Evolutionary conservation across 305 asterid species (phyloP), one percentile per base, ranked within the genome.

Genomic region (Ilex paraguariensis): DNA sequence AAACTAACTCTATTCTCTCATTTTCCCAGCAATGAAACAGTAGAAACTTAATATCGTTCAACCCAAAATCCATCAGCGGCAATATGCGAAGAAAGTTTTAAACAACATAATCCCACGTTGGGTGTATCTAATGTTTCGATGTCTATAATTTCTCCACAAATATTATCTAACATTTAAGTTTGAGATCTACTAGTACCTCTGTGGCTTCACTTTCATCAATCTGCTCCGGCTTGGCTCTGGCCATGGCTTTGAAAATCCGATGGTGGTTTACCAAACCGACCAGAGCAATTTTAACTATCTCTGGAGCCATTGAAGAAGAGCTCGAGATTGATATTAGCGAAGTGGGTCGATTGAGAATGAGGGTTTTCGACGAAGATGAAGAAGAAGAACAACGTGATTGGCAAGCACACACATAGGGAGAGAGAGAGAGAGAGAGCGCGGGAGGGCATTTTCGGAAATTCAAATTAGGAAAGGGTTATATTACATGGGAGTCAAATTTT

Each of bases 381-480:
- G 65, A 44, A 52, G 69, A 31, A 11, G 62, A 67, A 11, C 61
- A 80, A 75, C 28, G 28, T 21, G 28, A 21, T 21, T 21, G 28
- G 28, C 28, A 21, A 21, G 28, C 28, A 21, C 28, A 21, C 28
- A 21, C 28, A 21, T 21, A 21, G 28, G 28, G 28, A 21, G 28
- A 1, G 28, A 21, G 28, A 64, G 82, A 60, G 69, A 78, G 63
- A 59, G 85, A 71, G 10, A 77, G 74, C 10, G 87, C 84, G 44
- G 66, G 73, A 68, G 54, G 82, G 86, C 90, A 88, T 84, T 57
- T 63, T 50, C 50, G 57, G 54, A 21, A 21, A 21, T 21, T 21
- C 28, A 21, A 21, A 21, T 21, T 21, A 21, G 28, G 2, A 21
- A 0, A 21, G 28, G 28, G 28, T 21, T 21, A 21, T 21, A 21